Conservation (phyloP, 805 yeast species). For the Candida tallmaniae region DNA sequence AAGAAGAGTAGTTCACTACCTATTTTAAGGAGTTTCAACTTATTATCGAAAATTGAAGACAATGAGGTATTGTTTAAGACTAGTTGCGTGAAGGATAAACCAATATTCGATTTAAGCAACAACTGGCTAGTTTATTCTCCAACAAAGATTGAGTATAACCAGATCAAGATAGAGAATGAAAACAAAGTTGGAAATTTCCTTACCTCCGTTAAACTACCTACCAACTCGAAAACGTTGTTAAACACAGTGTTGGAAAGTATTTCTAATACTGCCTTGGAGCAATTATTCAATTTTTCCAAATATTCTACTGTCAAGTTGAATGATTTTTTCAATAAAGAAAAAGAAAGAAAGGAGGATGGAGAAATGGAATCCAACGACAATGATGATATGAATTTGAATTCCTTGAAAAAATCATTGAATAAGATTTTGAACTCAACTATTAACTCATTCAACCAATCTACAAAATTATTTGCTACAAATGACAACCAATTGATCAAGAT, state of each 20-base stretch:
- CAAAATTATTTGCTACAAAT: slow-evolving; percentile 13
- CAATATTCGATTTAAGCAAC: slow-evolving; percentile 47
- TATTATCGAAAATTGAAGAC: slow-evolving; percentile 12
- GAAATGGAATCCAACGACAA: too few species aligned
- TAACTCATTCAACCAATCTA: slow-evolving; percentile 16
- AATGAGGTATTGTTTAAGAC: slow-evolving; percentile 26
- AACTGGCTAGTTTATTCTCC: slow-evolving; percentile 49
- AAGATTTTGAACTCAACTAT: slow-evolving; percentile 33
- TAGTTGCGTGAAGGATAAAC: slow-evolving; percentile 27
- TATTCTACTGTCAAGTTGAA: slow-evolving; percentile 36
- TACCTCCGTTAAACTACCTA: slow-evolving; percentile 46
- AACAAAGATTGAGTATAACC: slow-evolving; percentile 29
- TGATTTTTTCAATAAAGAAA: slow-evolving; percentile 24
- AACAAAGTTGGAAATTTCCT: slow-evolving; percentile 14
- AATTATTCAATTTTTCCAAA: slow-evolving; percentile 45
- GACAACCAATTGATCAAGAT: slow-evolving; percentile 40
- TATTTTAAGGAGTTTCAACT: slow-evolving; percentile 11
- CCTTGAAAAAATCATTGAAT: slow-evolving; percentile 29
- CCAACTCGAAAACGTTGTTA: slow-evolving; percentile 43
- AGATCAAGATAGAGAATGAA: slow-evolving; percentile 20
- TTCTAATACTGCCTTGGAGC: slow-evolving; percentile 51
- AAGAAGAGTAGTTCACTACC: slow-evolving; percentile 21
- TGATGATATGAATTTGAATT: slow-evolving; percentile 19
- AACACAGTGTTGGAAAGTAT: slow-evolving; percentile 45
- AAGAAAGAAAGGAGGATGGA: slow-evolving; percentile 11